phyloP scores from a whole-genome alignment of 1,284 basidiomycete genomes.

The Coniferiporia weirii region DNA sequence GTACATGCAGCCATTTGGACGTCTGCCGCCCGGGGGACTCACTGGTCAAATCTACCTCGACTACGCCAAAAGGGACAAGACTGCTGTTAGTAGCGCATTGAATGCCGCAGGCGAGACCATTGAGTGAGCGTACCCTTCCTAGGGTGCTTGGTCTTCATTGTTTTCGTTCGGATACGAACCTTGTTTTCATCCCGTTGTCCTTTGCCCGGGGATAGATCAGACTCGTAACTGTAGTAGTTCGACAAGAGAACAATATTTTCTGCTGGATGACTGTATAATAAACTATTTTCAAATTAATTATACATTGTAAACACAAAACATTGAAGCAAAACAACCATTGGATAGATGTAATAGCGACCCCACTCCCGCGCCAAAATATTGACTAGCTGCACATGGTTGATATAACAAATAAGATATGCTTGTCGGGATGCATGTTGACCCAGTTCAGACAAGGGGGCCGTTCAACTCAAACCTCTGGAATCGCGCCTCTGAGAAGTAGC shows the following conservation, averaged over 20 bases:
- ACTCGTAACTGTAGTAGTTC: no score
- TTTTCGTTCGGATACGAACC: background rate
- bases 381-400: background rate
- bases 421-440: background rate
- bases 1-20: conserved; percentile 10
- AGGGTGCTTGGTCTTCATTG: background rate
- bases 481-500: conserved; percentile 71
- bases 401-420: background rate
- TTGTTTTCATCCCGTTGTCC: no score
- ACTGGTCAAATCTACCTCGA: conserved; percentile 14
- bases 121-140: background rate
- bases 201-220: no score
- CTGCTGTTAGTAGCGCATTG: background rate
- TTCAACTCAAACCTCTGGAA: conserved; percentile 54
- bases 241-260: no score
- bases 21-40: conserved; percentile 9
- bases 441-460: conserved; percentile 6
- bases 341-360: background rate
- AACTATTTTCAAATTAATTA: background rate
- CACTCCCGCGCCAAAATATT: no score
- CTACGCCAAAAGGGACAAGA: background rate
- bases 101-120: conserved; percentile 1
- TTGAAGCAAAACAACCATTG: background rate
- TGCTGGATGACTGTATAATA: background rate
- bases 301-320: background rate